phyloP scores from a whole-genome alignment of 2,329 filamentous ascomycete genomes.

The Apiospora saccharicola region DNA sequence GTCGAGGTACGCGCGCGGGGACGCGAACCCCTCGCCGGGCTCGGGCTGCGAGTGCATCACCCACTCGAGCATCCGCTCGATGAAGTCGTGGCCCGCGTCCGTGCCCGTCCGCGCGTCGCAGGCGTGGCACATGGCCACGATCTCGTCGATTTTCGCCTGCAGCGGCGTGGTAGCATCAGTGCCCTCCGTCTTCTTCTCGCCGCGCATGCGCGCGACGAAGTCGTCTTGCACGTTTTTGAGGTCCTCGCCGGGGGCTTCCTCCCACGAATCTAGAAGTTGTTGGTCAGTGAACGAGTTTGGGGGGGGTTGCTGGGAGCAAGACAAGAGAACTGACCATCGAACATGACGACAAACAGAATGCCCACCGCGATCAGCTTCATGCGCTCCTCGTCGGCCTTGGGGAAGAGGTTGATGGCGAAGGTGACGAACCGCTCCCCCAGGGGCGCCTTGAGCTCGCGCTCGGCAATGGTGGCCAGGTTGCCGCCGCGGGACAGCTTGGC shows the following conservation, averaged over 20 bases:
- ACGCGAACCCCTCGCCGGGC: background rate
- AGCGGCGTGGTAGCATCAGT: background rate
- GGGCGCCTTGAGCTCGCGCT: background rate
- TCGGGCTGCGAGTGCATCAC: conserved; percentile 22
- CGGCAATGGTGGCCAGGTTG: background rate
- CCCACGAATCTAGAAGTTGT: background rate
- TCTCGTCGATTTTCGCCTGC: conserved; percentile 17
- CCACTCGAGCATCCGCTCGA: conserved; percentile 19
- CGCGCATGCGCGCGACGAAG: conserved; percentile 18
- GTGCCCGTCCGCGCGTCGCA: conserved; percentile 5
- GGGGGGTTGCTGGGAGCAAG: background rate
- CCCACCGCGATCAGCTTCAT: conserved; percentile 22
- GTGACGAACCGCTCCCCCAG: conserved; percentile 15
- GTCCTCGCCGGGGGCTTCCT: background rate
- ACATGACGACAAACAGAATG: conserved; percentile 16
- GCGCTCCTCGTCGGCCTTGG: conserved; percentile 17
- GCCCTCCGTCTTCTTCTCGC: conserved; percentile 5
- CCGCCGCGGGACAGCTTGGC: conserved; percentile 13
- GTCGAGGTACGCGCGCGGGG: conserved; percentile 21
- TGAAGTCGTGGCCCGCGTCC: conserved; percentile 18
- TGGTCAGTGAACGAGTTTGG: too few relatives aligned
- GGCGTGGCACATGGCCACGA: conserved; percentile 7
- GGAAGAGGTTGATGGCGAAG: conserved; percentile 20
- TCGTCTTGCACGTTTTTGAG: conserved; percentile 20
- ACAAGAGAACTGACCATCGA: background rate